These are phyloP conservation scores for Citrus hindsii DNA, from an alignment of 345 rosid genomes.

Conservation along the genomic window DNA sequence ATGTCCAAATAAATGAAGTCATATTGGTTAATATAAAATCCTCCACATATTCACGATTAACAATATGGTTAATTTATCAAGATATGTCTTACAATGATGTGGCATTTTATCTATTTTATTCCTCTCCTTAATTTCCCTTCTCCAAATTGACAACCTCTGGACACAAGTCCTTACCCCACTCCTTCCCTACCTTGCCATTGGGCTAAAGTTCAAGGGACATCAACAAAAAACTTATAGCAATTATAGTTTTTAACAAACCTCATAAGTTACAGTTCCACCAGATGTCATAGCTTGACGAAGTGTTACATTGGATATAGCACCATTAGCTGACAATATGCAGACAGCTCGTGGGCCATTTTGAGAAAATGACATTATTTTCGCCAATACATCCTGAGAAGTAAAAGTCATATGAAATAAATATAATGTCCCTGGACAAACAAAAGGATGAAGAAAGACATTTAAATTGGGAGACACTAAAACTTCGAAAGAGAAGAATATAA, in stretches of 20 bases:
- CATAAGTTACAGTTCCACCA: slow-evolving; percentile 50
- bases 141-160: neutral
- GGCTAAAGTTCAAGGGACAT: neutral
- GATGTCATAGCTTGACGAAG: slow-evolving; percentile 42
- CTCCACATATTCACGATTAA: neutral
- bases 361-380: slow-evolving; percentile 39
- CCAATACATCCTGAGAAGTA: slow-evolving; percentile 32
- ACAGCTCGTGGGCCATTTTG: slow-evolving; percentile 40
- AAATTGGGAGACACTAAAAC: neutral
- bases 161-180: neutral
- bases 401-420: neutral
- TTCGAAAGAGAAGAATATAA: neutral
- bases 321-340: slow-evolving; percentile 43
- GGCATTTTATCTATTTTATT: neutral
- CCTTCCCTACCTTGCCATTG: neutral
- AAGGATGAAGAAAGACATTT: neutral
- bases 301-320: slow-evolving; percentile 50
- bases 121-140: neutral
- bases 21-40: neutral
- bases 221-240: neutral
- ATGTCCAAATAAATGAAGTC: neutral
- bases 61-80: neutral
- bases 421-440: neutral
- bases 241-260: slow-evolving; percentile 28
- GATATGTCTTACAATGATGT: neutral